These are phyloP conservation scores for Ceratobasidium sp. DNA, from an alignment of 1,284 basidiomycete genomes.

Conservation along the genomic window DNA sequence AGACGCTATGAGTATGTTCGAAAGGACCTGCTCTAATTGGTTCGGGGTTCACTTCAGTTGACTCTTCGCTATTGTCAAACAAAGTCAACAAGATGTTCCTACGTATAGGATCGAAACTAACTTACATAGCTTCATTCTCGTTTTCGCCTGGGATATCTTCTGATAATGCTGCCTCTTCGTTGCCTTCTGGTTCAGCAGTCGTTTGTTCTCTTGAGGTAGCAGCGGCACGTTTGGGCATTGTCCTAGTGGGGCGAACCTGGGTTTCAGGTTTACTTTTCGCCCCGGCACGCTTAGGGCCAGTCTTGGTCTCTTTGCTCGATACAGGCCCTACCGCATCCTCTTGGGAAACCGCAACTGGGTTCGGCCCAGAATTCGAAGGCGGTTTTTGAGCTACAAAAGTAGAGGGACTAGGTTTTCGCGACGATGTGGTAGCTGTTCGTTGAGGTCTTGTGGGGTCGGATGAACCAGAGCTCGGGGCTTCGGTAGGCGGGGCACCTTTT, in stretches of 20 bases:
- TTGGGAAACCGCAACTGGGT: background rate
- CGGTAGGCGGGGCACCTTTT: background rate
- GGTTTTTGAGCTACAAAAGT: constrained; percentile 22
- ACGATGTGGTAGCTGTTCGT: background rate
- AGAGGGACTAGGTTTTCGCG: constrained; percentile 1
- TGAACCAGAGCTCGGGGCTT: background rate
- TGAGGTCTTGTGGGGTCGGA: constrained; percentile 5
- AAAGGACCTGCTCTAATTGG: constrained; percentile 12
- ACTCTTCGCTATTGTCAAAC: background rate
- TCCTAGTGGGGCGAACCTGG: constrained; percentile 18
- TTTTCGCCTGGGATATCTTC: background rate
- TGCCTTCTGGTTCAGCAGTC: background rate
- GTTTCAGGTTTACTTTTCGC: background rate
- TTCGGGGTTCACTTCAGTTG: background rate
- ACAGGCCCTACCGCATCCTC: background rate
- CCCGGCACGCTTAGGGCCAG: background rate
- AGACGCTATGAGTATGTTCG: constrained; percentile 2
- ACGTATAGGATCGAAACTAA: background rate
- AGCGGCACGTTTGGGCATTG: constrained; percentile 18
- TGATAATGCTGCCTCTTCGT: background rate
- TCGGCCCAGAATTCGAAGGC: background rate
- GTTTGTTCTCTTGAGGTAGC: background rate
- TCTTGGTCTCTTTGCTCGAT: background rate
- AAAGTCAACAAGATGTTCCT: background rate
- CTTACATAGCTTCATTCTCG: constrained; percentile 18